phyloP scores from a whole-genome alignment of 2,329 filamentous ascomycete species.

The Pyricularia grisea region DNA sequence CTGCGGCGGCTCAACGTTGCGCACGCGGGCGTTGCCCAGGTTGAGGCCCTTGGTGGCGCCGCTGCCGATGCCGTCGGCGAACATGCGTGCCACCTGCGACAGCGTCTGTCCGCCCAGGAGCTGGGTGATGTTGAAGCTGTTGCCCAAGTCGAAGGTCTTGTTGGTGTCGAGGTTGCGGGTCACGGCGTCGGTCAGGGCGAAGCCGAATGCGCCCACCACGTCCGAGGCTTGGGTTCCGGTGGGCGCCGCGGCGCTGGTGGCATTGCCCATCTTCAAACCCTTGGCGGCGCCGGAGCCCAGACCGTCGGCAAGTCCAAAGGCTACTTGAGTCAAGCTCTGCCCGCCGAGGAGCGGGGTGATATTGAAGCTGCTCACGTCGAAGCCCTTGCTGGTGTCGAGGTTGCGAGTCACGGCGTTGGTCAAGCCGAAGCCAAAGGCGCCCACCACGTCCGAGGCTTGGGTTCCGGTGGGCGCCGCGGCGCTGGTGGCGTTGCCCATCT shows the following conservation, averaged over 20 bases:
- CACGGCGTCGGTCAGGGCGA: slow-evolving; percentile 5
- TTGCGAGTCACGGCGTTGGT: not conserved
- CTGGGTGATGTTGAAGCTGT: not conserved
- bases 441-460: slow-evolving; percentile 12
- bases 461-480: slow-evolving; percentile 3
- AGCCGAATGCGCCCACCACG: slow-evolving; percentile 15
- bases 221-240: slow-evolving; percentile 9
- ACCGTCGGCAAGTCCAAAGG: slow-evolving; percentile 9
- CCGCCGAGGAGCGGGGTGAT: slow-evolving; percentile 5
- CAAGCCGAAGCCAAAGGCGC: slow-evolving; percentile 13
- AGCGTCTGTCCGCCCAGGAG: slow-evolving; percentile 5
- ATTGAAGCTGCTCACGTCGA: not conserved
- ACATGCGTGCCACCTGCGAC: slow-evolving; percentile 7
- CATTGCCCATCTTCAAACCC: slow-evolving; percentile 11
- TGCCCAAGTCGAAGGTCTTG: not conserved
- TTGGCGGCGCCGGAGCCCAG: slow-evolving; percentile 10
- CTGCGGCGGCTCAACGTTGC: not conserved
- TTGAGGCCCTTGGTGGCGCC: slow-evolving; percentile 11
- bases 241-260: slow-evolving; percentile 1
- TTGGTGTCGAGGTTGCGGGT: slow-evolving; percentile 2
- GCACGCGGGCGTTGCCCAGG: slow-evolving; percentile 9
- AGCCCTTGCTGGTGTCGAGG: not conserved
- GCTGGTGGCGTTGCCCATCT: slow-evolving; percentile 8
- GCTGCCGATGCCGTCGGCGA: slow-evolving; percentile 9
- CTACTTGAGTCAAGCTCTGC: slow-evolving; percentile 4